Evolutionary conservation across 2,329 filamentous ascomycete genomes (phyloP).

Genomic region (Exophiala calicioides): DNA sequence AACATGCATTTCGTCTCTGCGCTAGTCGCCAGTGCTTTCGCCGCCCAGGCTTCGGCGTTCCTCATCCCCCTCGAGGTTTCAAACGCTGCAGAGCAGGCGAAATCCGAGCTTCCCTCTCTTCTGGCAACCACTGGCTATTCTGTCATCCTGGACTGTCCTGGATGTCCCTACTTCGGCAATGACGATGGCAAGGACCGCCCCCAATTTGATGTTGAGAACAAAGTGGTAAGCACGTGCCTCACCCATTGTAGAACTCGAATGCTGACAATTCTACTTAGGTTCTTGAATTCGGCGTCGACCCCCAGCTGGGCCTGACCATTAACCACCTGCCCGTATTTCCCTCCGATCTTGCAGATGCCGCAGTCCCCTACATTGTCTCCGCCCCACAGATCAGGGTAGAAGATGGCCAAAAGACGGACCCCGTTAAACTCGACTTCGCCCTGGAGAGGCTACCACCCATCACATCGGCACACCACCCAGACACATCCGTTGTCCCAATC

Average conservation of each 20-base stretch:
- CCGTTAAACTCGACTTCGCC: conserved; percentile 45
- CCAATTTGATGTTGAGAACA: conserved; percentile 24
- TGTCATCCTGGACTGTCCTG: conserved; percentile 29
- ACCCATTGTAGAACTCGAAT: conserved; percentile 1
- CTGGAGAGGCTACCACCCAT: conserved; percentile 40
- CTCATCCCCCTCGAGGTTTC: conserved; percentile 29
- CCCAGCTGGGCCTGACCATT: conserved; percentile 23
- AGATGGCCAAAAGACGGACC: conserved; percentile 40
- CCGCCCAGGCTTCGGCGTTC: conserved; percentile 27
- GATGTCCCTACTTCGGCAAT: conserved; percentile 26
- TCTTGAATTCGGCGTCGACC: conserved; percentile 25
- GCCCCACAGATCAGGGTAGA: conserved; percentile 27
- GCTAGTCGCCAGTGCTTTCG: conserved; percentile 29
- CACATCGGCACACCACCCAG: conserved; percentile 34
- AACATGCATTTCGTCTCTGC: conserved; percentile 27
- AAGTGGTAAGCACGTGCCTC: conserved; percentile 25
- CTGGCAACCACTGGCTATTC: conserved; percentile 11
- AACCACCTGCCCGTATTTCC: conserved; percentile 26
- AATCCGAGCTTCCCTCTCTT: conserved; percentile 15
- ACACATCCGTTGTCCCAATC: conserved; percentile 40
- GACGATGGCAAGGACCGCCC: conserved; percentile 11
- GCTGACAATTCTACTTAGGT: conserved; percentile 18
- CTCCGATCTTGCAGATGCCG: conserved; percentile 8
- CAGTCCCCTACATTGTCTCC: conserved; percentile 18
- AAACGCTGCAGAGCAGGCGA: conserved; percentile 21